Conservation (phyloP, 2,329 filamentous ascomycete genomes). For the Phoma sp. region DNA sequence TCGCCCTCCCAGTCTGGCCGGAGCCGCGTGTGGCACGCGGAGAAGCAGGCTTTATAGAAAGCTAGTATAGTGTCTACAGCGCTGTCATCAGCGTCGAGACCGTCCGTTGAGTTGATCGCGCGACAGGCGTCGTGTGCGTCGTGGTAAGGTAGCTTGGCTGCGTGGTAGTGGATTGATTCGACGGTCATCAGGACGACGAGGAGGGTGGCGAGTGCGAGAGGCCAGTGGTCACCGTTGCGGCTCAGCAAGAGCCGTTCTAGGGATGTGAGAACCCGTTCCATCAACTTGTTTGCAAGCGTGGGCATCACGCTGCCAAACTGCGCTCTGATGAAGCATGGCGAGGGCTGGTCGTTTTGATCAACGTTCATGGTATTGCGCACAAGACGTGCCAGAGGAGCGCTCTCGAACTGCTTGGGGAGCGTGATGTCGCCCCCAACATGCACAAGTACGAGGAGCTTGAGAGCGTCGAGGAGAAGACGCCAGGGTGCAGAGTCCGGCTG, state of each 20-base stretch:
- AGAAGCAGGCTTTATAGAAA: constrained; percentile 46
- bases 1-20: constrained; percentile 40
- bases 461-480: constrained; percentile 39
- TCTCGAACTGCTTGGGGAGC: constrained; percentile 27
- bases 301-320: constrained; percentile 48
- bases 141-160: constrained; percentile 46
- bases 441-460: constrained; percentile 49
- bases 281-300: constrained; percentile 36
- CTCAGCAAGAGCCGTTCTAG: constrained; percentile 42
- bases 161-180: constrained; percentile 49
- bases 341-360: constrained; percentile 25
- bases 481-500: constrained; percentile 21
- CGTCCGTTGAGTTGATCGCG: not conserved
- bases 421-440: constrained; percentile 49
- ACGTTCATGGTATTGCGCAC: constrained; percentile 27
- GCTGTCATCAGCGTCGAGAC: constrained; percentile 29
- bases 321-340: constrained; percentile 49
- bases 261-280: constrained; percentile 41
- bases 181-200: constrained; percentile 46
- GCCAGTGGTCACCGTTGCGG: constrained; percentile 42
- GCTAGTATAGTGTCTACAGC: constrained; percentile 36
- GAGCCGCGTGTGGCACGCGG: constrained; percentile 40
- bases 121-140: constrained; percentile 10
- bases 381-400: constrained; percentile 25
- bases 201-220: constrained; percentile 41